Evolutionary conservation across 2,329 filamentous ascomycete genomes (phyloP).

Genomic region (Alternaria arborescens): DNA sequence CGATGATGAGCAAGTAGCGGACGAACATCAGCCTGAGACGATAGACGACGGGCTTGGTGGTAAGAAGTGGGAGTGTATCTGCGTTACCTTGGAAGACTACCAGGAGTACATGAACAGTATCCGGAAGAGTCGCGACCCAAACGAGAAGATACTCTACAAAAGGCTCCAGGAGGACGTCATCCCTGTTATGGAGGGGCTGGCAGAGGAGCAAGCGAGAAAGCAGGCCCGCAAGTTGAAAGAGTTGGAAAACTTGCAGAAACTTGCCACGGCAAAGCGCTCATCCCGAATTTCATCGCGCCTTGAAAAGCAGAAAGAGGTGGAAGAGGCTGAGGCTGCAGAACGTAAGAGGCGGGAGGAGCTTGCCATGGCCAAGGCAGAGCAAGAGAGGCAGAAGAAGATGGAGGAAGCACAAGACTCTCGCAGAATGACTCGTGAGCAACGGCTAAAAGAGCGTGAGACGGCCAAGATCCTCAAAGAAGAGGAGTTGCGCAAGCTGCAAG

Average conservation of each 20-base stretch:
- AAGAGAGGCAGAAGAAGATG: slow-evolving; percentile 69
- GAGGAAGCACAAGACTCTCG: slow-evolving; percentile 80
- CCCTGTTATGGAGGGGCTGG: slow-evolving; percentile 82
- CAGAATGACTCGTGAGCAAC: slow-evolving; percentile 83
- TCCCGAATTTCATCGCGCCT: slow-evolving; percentile 84
- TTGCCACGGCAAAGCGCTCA: slow-evolving; percentile 93
- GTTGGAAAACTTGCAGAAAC: slow-evolving; percentile 79
- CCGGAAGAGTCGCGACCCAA: slow-evolving; percentile 78
- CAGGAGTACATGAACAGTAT: slow-evolving; percentile 74
- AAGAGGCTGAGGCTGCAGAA: slow-evolving; percentile 74
- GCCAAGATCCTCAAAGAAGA: slow-evolving; percentile 86
- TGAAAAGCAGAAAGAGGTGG: slow-evolving; percentile 79
- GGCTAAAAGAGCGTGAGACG: slow-evolving; percentile 83
- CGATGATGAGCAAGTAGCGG: slow-evolving; percentile 41
- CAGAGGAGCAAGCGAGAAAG: slow-evolving; percentile 74
- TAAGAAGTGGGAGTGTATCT: slow-evolving; percentile 90
- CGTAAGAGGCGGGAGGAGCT: slow-evolving; percentile 71
- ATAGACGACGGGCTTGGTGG: slow-evolving; percentile 73
- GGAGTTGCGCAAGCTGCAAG: slow-evolving; percentile 80
- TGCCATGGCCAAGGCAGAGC: slow-evolving; percentile 66
- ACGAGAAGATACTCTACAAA: slow-evolving; percentile 80
- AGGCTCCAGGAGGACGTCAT: slow-evolving; percentile 80
- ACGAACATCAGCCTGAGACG: slow-evolving; percentile 46
- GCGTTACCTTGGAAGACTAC: slow-evolving; percentile 81
- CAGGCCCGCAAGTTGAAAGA: slow-evolving; percentile 80